These are phyloP conservation scores for Picea abies DNA, from an alignment of 83 land plant species.

Conservation along the genomic window DNA sequence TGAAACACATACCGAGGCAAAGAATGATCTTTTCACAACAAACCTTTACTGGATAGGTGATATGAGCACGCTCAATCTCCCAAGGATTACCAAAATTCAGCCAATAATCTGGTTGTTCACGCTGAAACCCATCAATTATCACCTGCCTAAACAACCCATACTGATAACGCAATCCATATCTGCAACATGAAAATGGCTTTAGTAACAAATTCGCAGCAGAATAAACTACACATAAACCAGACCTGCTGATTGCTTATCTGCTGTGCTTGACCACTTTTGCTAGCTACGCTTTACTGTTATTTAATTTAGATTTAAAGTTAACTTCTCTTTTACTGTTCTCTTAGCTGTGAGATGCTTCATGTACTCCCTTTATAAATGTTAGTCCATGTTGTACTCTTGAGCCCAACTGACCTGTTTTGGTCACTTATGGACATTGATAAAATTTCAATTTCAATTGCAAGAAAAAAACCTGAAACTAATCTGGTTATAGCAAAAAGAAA, in stretches of 20 bases:
- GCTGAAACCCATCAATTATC: conserved; percentile 76
- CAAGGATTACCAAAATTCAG: conserved; percentile 89
- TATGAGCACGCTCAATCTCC: conserved; percentile 85
- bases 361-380: too few species aligned
- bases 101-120: conserved; percentile 86
- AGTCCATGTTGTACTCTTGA: too few species aligned
- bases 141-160: conserved; percentile 79
- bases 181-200: conserved; percentile 21
- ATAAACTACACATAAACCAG: background rate
- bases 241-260: background rate
- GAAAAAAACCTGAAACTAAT: background rate
- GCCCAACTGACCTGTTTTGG: too few species aligned
- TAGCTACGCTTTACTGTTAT: too few species aligned
- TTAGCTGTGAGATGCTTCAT: too few species aligned
- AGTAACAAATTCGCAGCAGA: background rate
- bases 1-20: conserved; percentile 4
- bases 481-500: too few species aligned
- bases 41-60: conserved; percentile 75
- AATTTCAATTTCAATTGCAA: too few species aligned
- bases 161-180: conserved; percentile 82
- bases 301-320: background rate
- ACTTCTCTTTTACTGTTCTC: too few species aligned
- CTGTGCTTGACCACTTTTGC: too few species aligned
- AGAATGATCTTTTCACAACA: conserved; percentile 13
- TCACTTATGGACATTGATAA: too few species aligned